Evolutionary conservation across 768 basidiomycete genomes (phyloP), one percentile per base, ranked within the genome.

Genomic region (Mycena haematopus): DNA sequence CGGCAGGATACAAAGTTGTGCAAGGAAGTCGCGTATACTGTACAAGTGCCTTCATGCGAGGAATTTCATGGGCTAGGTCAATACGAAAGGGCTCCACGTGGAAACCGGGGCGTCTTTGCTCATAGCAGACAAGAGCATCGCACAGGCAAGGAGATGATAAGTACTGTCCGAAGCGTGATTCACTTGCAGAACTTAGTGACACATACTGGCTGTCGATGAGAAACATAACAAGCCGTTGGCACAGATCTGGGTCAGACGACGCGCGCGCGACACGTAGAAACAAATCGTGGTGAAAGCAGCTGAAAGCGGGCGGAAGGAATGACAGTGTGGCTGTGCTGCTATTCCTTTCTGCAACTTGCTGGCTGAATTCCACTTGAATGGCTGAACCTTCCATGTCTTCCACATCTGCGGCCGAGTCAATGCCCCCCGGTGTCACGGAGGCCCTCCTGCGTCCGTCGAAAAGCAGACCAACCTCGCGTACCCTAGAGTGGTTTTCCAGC

Each of bases 341-440:
- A 11, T 27, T 14, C 36, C 17, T 29, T 17, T 38, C 36, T 38
- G 36, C 36, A 38, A 14, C 17, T 42, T n/a, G 40, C 14, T 21
- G 25, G 5, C 22, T 38, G 9, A 24, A 42, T 7, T 31, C 10
- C 29, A 31, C 29, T 31, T 9, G 1, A 31, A 52, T 59, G 58
- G 42, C 50, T 45, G 58, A 51, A 24, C 40, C 58, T 2, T 35
- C 52, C 17, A 25, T 51, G 14, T 52, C 58, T 6, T 56, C 54
- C 2, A 44, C 50, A 11, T 52, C 50, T 8, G 47, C 21, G 44
- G 5, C 35, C 22, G 35, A 52, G 45, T 46, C 38, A 50, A 45
- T 60, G 15, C 84, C 87, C 21, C 47, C 82, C 0, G 82, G 81
- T 7, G 68, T 89, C 17, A 79, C 82, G 65, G 85, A 85, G 29